A percentile compares a stretch with the other conserved stretches of the same genome.
Evolutionary conservation across 192 early-diverging fungal genomes (phyloP).

Genomic region (Gonapodya prolifera): DNA sequence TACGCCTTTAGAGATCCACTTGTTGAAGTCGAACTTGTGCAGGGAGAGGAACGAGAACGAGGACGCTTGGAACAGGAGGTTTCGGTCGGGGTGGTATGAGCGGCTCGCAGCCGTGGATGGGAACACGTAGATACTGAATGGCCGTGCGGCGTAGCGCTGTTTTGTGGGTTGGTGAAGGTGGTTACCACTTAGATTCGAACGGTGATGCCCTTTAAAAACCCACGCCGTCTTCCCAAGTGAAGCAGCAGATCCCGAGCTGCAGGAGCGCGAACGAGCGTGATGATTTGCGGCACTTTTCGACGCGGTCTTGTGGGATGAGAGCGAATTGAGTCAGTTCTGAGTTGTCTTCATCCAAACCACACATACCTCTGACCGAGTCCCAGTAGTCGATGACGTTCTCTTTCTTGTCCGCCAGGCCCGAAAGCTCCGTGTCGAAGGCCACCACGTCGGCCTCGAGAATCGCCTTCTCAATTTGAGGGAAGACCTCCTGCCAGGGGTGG

Average conservation of each 20-base stretch:
- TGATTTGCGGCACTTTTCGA: constrained; percentile 33
- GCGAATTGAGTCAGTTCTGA: not conserved
- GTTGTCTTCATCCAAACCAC: not conserved
- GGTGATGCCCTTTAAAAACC: no score
- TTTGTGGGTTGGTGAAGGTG: not conserved
- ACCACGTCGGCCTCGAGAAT: constrained; percentile 58
- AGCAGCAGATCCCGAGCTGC: constrained; percentile 78
- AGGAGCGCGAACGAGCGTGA: constrained; percentile 41
- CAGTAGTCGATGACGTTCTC: not conserved
- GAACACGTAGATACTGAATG: constrained; percentile 88
- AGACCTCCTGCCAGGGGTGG: constrained; percentile 13
- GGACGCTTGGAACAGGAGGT: constrained; percentile 33
- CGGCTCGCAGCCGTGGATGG: constrained; percentile 31
- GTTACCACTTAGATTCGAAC: constrained; percentile 2
- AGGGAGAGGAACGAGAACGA: constrained; percentile 60
- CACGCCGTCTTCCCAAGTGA: constrained; percentile 42
- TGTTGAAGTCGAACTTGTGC: constrained; percentile 84
- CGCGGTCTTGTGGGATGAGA: constrained; percentile 33
- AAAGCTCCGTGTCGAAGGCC: constrained; percentile 70
- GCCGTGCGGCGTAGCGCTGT: constrained; percentile 51
- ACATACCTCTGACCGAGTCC: not conserved
- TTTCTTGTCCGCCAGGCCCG: constrained; percentile 29
- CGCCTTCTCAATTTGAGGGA: constrained; percentile 48
- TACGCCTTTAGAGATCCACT: constrained; percentile 46
- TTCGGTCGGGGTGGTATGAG: constrained; percentile 36